Percentiles rank a stretch among this genome's conserved stretches.
Conservation (phyloP, 2,329 filamentous ascomycete genomes). For the Triangularia verruculosa region DNA sequence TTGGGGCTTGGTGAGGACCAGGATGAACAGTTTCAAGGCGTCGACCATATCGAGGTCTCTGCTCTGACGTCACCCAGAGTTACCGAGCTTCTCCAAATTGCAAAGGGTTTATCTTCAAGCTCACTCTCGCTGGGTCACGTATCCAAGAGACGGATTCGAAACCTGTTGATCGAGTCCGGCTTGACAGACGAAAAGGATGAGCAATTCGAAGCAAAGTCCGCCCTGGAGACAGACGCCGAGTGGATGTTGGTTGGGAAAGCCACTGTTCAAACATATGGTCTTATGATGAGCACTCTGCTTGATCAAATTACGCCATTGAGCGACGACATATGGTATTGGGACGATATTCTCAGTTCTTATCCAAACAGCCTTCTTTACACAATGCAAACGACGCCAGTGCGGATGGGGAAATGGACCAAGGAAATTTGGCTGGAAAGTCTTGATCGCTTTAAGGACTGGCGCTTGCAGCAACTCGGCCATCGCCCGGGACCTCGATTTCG, state of each 20-base stretch:
- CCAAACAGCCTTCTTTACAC: conserved; percentile 78
- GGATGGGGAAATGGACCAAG: conserved; percentile 68
- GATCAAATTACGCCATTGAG: conserved; percentile 80
- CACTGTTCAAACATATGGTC: conserved; percentile 83
- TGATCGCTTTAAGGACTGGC: conserved; percentile 38
- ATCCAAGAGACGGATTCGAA: conserved; percentile 56
- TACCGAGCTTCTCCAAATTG: conserved; percentile 62
- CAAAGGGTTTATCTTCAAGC: conserved; percentile 68
- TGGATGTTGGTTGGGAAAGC: conserved; percentile 92
- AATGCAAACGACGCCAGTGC: conserved; percentile 76
- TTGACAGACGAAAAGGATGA: conserved; percentile 39
- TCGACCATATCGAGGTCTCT: conserved; percentile 32
- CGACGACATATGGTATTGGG: conserved; percentile 95
- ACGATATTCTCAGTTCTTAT: conserved; percentile 77
- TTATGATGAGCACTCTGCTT: conserved; percentile 72
- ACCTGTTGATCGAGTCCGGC: conserved; percentile 61
- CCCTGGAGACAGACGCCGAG: conserved; percentile 75
- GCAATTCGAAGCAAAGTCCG: conserved; percentile 36
- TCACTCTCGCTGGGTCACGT: conserved; percentile 62
- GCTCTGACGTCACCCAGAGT: conserved; percentile 53
- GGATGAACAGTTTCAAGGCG: conserved; percentile 30
- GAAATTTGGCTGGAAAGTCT: conserved; percentile 66
- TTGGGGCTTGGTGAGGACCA: conserved; percentile 40
- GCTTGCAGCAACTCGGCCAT: conserved; percentile 16
- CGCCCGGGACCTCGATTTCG: background rate